Evolutionary conservation across 2,329 filamentous ascomycete species (phyloP).

Genomic region (Camptophora hylomeconis): DNA sequence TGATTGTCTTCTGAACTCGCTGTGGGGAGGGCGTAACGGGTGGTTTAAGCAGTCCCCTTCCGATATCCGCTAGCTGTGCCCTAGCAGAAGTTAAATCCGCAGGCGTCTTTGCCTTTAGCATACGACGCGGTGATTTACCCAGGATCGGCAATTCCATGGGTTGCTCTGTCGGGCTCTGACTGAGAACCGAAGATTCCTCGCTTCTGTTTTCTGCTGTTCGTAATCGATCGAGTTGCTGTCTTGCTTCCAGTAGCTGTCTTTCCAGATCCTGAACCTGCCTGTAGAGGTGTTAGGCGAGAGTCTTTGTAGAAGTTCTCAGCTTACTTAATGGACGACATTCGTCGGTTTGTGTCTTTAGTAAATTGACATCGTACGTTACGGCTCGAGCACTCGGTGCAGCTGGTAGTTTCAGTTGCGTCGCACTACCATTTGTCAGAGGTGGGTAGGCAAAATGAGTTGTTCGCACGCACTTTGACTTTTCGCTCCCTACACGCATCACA

Average conservation of each 20-base stretch:
- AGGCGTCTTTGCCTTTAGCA: conserved; percentile 46
- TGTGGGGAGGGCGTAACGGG: conserved; percentile 37
- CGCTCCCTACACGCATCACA: conserved; percentile 91
- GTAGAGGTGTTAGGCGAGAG: background rate
- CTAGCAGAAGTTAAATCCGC: conserved; percentile 61
- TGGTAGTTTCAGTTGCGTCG: conserved; percentile 89
- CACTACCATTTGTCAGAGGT: conserved; percentile 42
- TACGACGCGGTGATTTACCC: conserved; percentile 51
- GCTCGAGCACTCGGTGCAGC: conserved; percentile 94
- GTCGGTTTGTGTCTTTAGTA: conserved; percentile 94
- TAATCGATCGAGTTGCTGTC: conserved; percentile 65
- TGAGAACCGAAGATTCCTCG: conserved; percentile 32
- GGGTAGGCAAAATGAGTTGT: background rate
- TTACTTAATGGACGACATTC: conserved; percentile 96
- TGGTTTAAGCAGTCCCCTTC: conserved; percentile 66
- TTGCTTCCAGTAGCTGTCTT: conserved; percentile 70
- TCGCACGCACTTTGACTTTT: conserved; percentile 45
- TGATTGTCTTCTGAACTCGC: too few species aligned
- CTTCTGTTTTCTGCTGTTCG: conserved; percentile 48
- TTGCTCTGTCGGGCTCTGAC: conserved; percentile 29
- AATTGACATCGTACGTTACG: conserved; percentile 97
- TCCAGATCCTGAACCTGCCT: conserved; percentile 91
- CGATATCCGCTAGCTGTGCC: conserved; percentile 57
- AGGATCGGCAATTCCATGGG: conserved; percentile 50
- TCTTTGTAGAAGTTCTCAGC: too few species aligned